phyloP scores from a whole-genome alignment of 371 early-diverging fungal genomes.

The Lichtheimia ramosa region DNA sequence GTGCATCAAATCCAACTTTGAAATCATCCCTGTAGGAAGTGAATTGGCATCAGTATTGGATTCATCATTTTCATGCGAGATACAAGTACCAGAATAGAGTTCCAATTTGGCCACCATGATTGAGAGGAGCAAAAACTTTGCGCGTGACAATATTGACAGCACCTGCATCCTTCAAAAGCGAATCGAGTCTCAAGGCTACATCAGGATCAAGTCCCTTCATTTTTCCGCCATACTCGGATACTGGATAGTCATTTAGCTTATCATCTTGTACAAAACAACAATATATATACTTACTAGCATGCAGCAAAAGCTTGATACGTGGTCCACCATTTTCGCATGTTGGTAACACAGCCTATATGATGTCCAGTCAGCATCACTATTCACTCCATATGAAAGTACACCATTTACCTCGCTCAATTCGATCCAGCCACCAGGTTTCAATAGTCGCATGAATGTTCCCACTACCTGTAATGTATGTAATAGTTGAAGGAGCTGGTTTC shows the following conservation, averaged over 20 bases:
- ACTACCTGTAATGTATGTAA: constrained; percentile 5
- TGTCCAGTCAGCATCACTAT: background rate
- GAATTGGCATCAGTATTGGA: too few species aligned
- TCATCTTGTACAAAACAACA: background rate
- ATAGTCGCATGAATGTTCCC: constrained; percentile 22
- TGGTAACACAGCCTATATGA: background rate
- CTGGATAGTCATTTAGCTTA: background rate
- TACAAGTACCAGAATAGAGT: constrained; percentile 5
- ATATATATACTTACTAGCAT: background rate
- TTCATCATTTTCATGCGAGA: too few species aligned
- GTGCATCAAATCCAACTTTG: too few species aligned
- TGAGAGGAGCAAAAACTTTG: constrained; percentile 14
- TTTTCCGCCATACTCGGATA: background rate
- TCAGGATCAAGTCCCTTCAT: background rate
- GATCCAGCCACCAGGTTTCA: constrained; percentile 46
- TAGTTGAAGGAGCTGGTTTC: background rate
- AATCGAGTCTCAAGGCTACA: background rate
- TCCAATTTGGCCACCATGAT: constrained; percentile 13
- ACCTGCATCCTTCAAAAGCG: constrained; percentile 2
- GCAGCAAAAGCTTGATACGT: background rate
- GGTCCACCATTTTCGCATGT: background rate
- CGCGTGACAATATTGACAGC: background rate
- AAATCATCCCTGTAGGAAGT: too few species aligned
- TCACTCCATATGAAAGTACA: background rate
- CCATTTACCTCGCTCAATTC: constrained; percentile 28